Base-by-base conservation (phyloP, 108 stramenopile species). In the Cyclotella atomus region DNA sequence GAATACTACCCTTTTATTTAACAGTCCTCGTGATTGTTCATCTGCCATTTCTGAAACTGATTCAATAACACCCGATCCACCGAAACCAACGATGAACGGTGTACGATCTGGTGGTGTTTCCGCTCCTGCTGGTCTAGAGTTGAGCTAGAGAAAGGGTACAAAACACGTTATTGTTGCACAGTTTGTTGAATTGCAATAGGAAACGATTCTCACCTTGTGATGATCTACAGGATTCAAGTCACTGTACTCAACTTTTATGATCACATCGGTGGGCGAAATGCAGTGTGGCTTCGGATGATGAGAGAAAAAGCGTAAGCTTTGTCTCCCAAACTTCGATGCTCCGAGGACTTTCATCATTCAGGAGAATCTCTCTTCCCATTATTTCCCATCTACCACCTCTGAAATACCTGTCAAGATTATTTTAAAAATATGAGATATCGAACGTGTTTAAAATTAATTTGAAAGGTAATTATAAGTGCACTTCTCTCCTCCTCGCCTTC, bases 181-280 rank as follows among this genome's bases (percentile, higher is more conserved):
- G 6, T 41, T 12, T 9, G 38, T 6, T 9, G 38, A 12, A 41
- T 12, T 41, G n/a, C n/a, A n/a, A n/a, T n/a, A n/a, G n/a, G n/a
- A n/a, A n/a, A n/a, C n/a, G n/a, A 9, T 41, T 12, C 38, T 41
- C 38, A 41, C 38, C 38, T 41, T 87, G 38, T 87, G 86, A 23
- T 81, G 57, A 59, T 87, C 86, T 12, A 87, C 86, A 14, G 86
- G 86, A 52, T 87, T 87, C 24, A 82, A 36, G 35, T 87, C 86
- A 32, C 70, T 46, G 45, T 68, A 81, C n/a, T 38, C 29, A 6
- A 86, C 81, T 32, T 59, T 35, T 43, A 85, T 67, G 15, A 78
- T 55, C 0, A 85, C 65, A 28, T 64, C 80, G 75, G 45, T 77
- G 35, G 64, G 65, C 21, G 25, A 36, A 7, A 20, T 62, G 27